Evolutionary conservation across 2,329 filamentous ascomycete species (phyloP).

Genomic region (Trichothecium roseum): DNA sequence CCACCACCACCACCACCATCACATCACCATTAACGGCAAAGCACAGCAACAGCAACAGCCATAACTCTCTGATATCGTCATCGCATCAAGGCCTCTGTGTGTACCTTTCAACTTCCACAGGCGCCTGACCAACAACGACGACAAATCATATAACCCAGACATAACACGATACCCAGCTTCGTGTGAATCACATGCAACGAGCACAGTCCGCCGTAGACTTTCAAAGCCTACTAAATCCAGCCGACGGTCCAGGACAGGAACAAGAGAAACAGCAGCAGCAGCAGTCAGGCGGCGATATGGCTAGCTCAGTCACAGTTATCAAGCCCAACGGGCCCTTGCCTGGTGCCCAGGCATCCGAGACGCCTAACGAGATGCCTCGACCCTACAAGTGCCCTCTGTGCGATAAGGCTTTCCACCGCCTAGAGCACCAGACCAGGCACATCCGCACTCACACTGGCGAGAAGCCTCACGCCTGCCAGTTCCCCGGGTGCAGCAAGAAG

Average conservation of each 20-base stretch:
- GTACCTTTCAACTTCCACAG: too few species aligned
- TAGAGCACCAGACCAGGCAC: constrained; percentile 86
- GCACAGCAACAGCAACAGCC: too few species aligned
- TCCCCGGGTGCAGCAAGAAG: constrained; percentile 90
- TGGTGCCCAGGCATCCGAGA: constrained; percentile 48
- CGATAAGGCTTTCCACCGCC: constrained; percentile 95
- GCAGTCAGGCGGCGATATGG: constrained; percentile 31
- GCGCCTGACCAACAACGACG: too few species aligned
- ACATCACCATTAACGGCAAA: not conserved
- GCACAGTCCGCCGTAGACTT: constrained; percentile 65
- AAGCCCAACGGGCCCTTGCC: constrained; percentile 54
- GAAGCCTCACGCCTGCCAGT: constrained; percentile 94
- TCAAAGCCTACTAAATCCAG: constrained; percentile 62
- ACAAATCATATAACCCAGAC: not conserved
- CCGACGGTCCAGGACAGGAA: constrained; percentile 13
- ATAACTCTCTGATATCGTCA: too few species aligned
- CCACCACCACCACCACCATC: not conserved
- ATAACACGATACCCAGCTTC: not conserved
- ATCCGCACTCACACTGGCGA: constrained; percentile 97
- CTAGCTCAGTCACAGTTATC: constrained; percentile 40
- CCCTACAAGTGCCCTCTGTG: constrained; percentile 98
- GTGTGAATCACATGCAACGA: constrained; percentile 61
- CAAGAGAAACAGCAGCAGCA: constrained; percentile 15
- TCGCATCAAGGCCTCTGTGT: too few species aligned
- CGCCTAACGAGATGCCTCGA: constrained; percentile 64